These are phyloP conservation scores for Carex sylvatica DNA, from an alignment of 202 grass and related monocot genomes.

Conservation along the genomic window DNA sequence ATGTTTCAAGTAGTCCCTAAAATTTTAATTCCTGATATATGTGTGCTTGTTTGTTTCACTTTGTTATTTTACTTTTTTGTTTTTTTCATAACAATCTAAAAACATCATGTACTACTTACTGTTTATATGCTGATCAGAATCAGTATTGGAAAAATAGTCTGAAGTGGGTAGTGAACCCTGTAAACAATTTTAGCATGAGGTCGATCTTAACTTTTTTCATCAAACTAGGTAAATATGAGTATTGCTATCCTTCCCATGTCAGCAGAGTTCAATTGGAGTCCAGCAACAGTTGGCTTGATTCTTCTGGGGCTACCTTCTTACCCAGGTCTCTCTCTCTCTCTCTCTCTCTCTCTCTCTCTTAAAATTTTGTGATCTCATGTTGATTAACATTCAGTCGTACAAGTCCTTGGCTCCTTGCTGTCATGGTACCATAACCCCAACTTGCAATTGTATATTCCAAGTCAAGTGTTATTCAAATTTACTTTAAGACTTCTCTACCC, in stretches of 20 bases:
- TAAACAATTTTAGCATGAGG: background rate
- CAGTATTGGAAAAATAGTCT: background rate
- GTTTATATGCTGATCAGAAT: background rate
- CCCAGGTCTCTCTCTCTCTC: constrained; percentile 52
- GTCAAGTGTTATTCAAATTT: background rate
- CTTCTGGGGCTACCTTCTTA: constrained; percentile 98
- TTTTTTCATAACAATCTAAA: constrained; percentile 9
- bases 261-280: constrained; percentile 72
- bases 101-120: background rate
- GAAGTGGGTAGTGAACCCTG: background rate
- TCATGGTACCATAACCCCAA: background rate
- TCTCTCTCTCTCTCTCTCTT: constrained; percentile 7
- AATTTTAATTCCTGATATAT: background rate
- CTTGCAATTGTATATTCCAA: background rate
- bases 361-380: background rate
- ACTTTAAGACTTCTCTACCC: background rate
- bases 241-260: constrained; percentile 99
- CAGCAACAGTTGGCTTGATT: constrained; percentile 91
- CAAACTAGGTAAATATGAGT: constrained; percentile 91
- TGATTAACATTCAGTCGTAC: background rate
- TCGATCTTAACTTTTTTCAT: constrained; percentile 17
- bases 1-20: background rate
- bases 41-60: background rate
- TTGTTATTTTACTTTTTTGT: background rate
- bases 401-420: background rate